These are phyloP conservation scores for Acmispon strigosus DNA, from an alignment of 306 rosid genomes.

Conservation along the genomic window DNA sequence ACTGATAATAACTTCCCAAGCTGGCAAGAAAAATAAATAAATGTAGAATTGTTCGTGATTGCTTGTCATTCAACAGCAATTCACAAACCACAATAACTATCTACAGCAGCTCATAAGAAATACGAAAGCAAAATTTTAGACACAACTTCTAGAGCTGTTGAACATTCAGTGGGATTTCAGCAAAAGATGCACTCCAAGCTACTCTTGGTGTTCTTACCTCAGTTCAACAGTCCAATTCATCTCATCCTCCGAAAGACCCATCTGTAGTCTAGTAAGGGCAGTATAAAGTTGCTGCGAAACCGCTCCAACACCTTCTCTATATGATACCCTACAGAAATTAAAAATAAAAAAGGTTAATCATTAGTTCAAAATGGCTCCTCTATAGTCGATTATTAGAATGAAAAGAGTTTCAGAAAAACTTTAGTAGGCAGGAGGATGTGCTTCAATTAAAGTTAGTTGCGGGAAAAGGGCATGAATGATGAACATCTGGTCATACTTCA, in stretches of 20 bases:
- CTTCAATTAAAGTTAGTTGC: not conserved
- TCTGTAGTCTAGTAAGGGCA: slow-evolving; percentile 79
- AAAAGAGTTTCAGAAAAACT: not conserved
- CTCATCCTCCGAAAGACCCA: slow-evolving; percentile 80
- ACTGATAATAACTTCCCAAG: not conserved
- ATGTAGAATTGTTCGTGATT: not conserved
- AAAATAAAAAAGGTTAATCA: not conserved
- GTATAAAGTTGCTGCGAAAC: slow-evolving; percentile 80
- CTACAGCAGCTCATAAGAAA: slow-evolving; percentile 4
- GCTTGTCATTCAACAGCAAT: slow-evolving; percentile 15
- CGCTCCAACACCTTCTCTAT: slow-evolving; percentile 55
- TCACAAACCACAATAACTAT: slow-evolving; percentile 8
- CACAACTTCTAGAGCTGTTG: not conserved
- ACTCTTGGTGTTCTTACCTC: slow-evolving; percentile 22
- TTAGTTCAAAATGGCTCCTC: not conserved
- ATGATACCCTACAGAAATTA: slow-evolving; percentile 48
- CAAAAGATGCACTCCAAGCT: not conserved
- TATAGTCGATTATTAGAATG: not conserved
- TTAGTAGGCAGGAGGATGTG: not conserved
- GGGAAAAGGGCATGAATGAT: not conserved
- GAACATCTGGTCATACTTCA: not conserved
- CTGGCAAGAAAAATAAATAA: slow-evolving; percentile 19
- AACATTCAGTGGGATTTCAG: not conserved
- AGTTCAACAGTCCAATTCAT: slow-evolving; percentile 90
- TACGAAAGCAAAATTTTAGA: not conserved